phyloP scores from a whole-genome alignment of 2,329 filamentous ascomycete species.

The Cladophialophora immunda region DNA sequence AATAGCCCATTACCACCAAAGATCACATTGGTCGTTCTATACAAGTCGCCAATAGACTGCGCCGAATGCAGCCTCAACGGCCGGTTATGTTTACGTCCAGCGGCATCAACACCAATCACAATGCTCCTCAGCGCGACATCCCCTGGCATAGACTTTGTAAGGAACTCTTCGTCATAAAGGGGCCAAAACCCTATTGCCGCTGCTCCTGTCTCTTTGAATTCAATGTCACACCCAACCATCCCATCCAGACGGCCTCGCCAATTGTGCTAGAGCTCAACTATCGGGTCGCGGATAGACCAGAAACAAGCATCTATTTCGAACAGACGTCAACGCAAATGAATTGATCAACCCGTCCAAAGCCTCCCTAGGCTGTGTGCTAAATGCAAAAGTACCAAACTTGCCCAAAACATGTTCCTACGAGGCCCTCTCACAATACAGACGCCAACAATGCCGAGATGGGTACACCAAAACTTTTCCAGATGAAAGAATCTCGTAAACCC shows the following conservation, averaged over 20 bases:
- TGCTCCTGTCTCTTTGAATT: neutral
- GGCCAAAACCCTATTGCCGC: constrained; percentile 11
- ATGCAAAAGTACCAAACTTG: neutral
- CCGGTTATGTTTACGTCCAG: constrained; percentile 5
- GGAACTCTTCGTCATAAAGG: constrained; percentile 6
- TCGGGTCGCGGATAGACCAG: neutral
- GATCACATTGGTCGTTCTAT: neutral
- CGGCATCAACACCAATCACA: constrained; percentile 32
- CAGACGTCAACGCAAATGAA: neutral
- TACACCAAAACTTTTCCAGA: neutral
- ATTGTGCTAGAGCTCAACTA: neutral
- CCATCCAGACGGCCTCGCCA: neutral
- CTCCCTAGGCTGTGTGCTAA: neutral
- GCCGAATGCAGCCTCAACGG: constrained; percentile 5
- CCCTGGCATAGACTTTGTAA: constrained; percentile 10
- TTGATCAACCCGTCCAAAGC: neutral
- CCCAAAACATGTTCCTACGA: neutral
- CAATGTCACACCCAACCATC: neutral
- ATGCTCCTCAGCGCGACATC: constrained; percentile 11
- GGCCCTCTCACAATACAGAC: neutral
- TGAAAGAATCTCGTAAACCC: neutral
- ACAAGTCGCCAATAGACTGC: constrained; percentile 14
- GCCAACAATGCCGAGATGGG: neutral
- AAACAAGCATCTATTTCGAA: neutral
- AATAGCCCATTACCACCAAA: no score